Evolutionary conservation across 305 asterid species (phyloP), one percentile per base, ranked within the genome.

Genomic region (Petunia hybrid): DNA sequence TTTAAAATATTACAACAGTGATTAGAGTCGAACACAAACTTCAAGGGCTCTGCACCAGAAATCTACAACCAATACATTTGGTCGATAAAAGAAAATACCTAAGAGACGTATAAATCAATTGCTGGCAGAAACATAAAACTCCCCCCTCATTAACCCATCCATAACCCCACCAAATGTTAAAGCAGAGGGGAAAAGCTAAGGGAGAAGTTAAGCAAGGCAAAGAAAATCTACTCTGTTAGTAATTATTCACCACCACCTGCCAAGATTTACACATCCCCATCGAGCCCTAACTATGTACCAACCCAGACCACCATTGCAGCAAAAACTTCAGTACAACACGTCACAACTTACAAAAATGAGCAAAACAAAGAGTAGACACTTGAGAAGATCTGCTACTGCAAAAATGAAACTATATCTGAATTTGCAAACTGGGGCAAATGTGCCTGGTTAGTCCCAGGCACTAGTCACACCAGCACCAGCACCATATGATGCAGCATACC

Each of bases 381-480:
- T 64, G 82, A 79, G 66, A 41, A 56, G 70, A 57, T n/a, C 60
- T 64, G 71, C 64, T 64, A 46, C 48, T 38, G 38, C 75, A 73
- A 73, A 73, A 35, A 46, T 73, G 78, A 48, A 77, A 61, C 81
- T 61, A 62, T 59, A 51, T 46, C 82, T 79, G 62, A 41, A 51
- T 67, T 51, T 65, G 76, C 82, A 48, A 46, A 62, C 31, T 75
- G 3, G 14, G 36, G 7, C 46, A 4, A 60, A 40, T 79, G 62
- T 65, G 82, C 40, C 40, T 36, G 60, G 53, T 79, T 77, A 88
- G 80, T 86, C 91, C 91, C 91, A 88, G 35, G 91, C 91, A 55
- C 91, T 88, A 9, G 90, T 77, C 62, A 66, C 85, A 13, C 85
- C 86, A 22, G 86, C 63, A 45, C 86, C 88, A 35, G 84, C 64